phyloP scores from a whole-genome alignment of 108 stramenopile species.

The Stephanodiscus minutulus region DNA sequence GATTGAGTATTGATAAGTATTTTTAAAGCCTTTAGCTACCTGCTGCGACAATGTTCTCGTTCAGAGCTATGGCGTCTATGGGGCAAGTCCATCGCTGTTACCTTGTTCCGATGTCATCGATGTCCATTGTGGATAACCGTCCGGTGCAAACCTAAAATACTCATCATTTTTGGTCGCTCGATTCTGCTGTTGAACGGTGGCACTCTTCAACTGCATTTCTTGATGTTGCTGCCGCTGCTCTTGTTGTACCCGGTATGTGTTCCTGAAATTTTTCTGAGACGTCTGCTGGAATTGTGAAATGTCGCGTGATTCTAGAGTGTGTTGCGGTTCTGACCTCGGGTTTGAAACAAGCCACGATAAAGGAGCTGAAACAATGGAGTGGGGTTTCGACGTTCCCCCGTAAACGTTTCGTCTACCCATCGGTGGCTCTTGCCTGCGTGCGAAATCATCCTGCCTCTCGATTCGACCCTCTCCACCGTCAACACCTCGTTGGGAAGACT shows the following conservation, averaged over 20 bases:
- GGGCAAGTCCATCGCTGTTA: neutral
- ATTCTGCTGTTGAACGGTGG: neutral
- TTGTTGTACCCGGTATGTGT: neutral
- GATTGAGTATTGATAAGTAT: no score
- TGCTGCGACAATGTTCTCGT: no score
- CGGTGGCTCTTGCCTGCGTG: neutral
- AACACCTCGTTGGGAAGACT: neutral
- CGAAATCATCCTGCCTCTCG: neutral
- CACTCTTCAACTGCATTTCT: neutral
- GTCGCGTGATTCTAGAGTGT: neutral
- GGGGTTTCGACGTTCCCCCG: neutral
- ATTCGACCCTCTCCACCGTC: neutral
- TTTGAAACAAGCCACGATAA: constrained; percentile 2
- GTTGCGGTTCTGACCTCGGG: neutral
- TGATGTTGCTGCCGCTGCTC: constrained; percentile 44
- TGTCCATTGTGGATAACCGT: neutral
- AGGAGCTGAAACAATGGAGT: neutral
- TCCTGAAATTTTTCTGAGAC: neutral
- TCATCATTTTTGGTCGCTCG: neutral
- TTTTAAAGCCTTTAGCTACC: no score
- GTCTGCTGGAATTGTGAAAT: neutral
- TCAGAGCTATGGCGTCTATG: no score
- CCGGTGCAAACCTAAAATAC: neutral
- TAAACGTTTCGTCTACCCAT: neutral
- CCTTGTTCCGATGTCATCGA: neutral